Percentiles rank a stretch among this genome's conserved stretches.
These are phyloP conservation scores for Suillus decipiens DNA, from an alignment of 768 basidiomycete species.

Conservation along the genomic window DNA sequence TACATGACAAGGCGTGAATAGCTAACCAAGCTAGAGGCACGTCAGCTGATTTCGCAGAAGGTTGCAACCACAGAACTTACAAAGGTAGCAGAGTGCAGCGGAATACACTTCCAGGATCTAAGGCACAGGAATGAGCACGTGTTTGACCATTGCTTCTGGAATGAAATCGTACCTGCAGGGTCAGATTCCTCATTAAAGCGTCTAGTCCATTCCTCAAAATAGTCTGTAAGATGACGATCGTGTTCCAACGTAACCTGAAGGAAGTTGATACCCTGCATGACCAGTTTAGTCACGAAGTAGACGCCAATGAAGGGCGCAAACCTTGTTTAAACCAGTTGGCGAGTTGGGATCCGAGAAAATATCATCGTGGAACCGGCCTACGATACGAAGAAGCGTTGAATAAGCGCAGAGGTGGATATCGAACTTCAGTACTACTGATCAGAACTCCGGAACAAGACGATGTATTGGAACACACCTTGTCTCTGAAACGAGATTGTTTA, in stretches of 20 bases:
- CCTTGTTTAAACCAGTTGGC: constrained; percentile 72
- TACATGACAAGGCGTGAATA: constrained; percentile 86
- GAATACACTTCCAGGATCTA: constrained; percentile 62
- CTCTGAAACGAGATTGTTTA: constrained; percentile 63
- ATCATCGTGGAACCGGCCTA: constrained; percentile 74
- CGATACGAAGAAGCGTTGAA: constrained; percentile 66
- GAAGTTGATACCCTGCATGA: constrained; percentile 62
- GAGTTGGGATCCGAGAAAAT: constrained; percentile 72
- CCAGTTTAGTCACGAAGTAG: background rate
- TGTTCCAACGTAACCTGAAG: constrained; percentile 60
- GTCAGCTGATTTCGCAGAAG: constrained; percentile 11
- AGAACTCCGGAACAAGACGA: background rate
- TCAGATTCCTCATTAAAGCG: constrained; percentile 65
- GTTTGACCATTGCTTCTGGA: background rate
- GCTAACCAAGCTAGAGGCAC: constrained; percentile 56
- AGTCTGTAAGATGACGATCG: constrained; percentile 56
- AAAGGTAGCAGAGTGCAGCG: constrained; percentile 72
- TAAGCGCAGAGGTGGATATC: constrained; percentile 79
- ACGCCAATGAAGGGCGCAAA: constrained; percentile 21
- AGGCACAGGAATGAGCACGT: constrained; percentile 2
- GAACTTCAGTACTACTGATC: constrained; percentile 43
- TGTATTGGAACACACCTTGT: constrained; percentile 40
- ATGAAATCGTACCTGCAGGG: constrained; percentile 44
- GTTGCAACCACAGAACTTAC: constrained; percentile 46
- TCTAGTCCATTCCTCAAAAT: constrained; percentile 65